Base-by-base conservation (phyloP, 352 stramenopile genomes). In the Phytopythium chamaehyphon region DNA sequence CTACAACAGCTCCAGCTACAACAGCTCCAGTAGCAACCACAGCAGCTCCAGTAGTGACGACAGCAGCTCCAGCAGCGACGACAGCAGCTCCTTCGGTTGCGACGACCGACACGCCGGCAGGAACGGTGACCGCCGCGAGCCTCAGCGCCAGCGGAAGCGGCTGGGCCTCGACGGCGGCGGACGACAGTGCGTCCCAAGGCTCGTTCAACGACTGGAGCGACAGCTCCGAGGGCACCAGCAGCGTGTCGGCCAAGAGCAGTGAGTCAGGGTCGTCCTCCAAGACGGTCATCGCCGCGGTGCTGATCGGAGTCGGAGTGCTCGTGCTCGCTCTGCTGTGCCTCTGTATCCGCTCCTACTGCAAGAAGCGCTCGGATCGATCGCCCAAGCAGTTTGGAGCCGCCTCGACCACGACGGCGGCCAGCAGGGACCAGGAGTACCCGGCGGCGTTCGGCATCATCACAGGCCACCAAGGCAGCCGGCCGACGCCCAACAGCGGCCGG, bases 191-290 rank as follows among this genome's bases (percentile, higher is more conserved):
- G 9, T 52, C 46, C 10, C 28, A 52, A 8, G 37, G 9, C 46
- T 52, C 46, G 46, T 42, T 26, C 46, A 42, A 42, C 46, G 28
- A 52, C 46, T 42, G 46, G 46, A 42, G 46, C 28, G 46, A 52
- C 28, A 42, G 28, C 28, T 52, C 46, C 6, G 28, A 24, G 5
- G 18, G 2, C 6, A 21, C 19, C 10, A 14, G 28, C 16, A 52
- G 46, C 31, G 46, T 42, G n/a, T 40, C 28, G 7, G 40, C 31
- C 11, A 19, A 35, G 10, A 43, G 31, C 19, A 24, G 28, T 6
- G 22, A 26, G n/a, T 38, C 43, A 0, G 35, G 22, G 3, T 46
- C 47, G 1, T 36, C 47, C 2, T 31, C 21, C 8, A 43, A 36
- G 18, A 46, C 47, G 6, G 36, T 54, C 18, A 11, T 54, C 14